phyloP scores from a whole-genome alignment of 352 stramenopile species.

The Phytophthora quininea region DNA sequence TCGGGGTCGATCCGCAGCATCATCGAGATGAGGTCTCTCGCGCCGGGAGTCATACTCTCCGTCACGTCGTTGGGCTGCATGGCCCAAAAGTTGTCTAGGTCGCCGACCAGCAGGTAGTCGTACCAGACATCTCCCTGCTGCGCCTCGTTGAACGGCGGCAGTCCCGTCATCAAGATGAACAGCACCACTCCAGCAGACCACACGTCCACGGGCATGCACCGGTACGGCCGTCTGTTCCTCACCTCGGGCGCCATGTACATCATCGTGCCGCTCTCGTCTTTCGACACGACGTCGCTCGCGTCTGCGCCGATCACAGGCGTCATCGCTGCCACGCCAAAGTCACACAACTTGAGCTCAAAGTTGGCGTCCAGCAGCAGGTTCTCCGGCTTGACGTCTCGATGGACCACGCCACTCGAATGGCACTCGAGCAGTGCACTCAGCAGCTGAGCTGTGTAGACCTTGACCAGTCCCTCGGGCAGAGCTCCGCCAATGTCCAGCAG shows the following conservation, averaged over 20 bases:
- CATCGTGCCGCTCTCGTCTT: constrained; percentile 77
- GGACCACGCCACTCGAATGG: constrained; percentile 72
- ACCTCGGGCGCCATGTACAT: constrained; percentile 92
- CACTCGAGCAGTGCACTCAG: constrained; percentile 72
- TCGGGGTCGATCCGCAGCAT: constrained; percentile 69
- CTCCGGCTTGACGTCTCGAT: constrained; percentile 92
- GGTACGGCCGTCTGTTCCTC: constrained; percentile 55
- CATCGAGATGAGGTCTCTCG: constrained; percentile 72
- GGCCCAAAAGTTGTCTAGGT: constrained; percentile 64
- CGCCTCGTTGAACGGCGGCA: constrained; percentile 87
- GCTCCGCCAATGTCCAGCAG: constrained; percentile 71
- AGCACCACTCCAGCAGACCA: constrained; percentile 91
- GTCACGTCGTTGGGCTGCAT: constrained; percentile 48
- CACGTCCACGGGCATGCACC: constrained; percentile 83
- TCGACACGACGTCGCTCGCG: constrained; percentile 31
- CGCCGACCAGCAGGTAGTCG: constrained; percentile 53
- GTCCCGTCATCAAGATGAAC: constrained; percentile 91
- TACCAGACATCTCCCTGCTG: constrained; percentile 80
- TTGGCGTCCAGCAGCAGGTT: constrained; percentile 88
- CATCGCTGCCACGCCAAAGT: constrained; percentile 93
- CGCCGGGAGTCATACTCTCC: constrained; percentile 46
- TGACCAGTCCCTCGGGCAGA: constrained; percentile 59
- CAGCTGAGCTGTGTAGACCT: constrained; percentile 83
- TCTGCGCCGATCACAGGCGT: constrained; percentile 19
- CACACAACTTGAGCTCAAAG: constrained; percentile 90